Conservation (phyloP, 768 basidiomycete genomes). For the Leucogyrophana mollusca region DNA sequence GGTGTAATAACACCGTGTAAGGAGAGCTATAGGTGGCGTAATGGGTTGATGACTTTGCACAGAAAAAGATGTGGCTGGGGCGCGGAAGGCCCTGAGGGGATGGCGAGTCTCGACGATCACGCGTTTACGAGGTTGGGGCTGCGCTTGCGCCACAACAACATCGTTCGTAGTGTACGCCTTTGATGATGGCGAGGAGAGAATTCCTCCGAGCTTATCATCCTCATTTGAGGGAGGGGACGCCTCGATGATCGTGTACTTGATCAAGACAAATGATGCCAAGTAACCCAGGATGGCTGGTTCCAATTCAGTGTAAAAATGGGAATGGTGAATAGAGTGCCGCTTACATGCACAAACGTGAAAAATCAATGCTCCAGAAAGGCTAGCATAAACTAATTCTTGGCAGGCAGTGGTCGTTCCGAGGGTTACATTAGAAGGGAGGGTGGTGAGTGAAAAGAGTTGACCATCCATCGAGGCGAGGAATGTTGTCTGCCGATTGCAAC, state of each 20-base stretch:
- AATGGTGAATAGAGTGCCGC: slow-evolving; percentile 4
- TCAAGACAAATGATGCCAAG: slow-evolving; percentile 24
- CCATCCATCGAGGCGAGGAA: slow-evolving; percentile 29
- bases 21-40: slow-evolving; percentile 17
- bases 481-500: slow-evolving; percentile 19
- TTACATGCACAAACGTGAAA: slow-evolving; percentile 29
- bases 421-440: slow-evolving; percentile 19
- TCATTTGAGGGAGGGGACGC: slow-evolving; percentile 7
- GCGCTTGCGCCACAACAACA: background rate
- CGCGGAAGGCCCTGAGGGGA: no score
- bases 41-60: background rate
- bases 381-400: slow-evolving; percentile 25
- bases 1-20: slow-evolving; percentile 24
- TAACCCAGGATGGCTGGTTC: slow-evolving; percentile 25
- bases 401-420: background rate
- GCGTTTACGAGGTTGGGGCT: background rate
- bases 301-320: background rate
- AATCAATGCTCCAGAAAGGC: slow-evolving; percentile 28
- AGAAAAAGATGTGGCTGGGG: background rate
- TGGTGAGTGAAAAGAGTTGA: slow-evolving; percentile 23
- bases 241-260: slow-evolving; percentile 25
- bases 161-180: no score
- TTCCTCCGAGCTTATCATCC: slow-evolving; percentile 9
- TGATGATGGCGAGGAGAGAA: background rate
- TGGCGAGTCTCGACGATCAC: no score